These are phyloP conservation scores for Auxenochlorella pyrenoidosa DNA, from an alignment of 139 green algal genomes.

Conservation along the genomic window DNA sequence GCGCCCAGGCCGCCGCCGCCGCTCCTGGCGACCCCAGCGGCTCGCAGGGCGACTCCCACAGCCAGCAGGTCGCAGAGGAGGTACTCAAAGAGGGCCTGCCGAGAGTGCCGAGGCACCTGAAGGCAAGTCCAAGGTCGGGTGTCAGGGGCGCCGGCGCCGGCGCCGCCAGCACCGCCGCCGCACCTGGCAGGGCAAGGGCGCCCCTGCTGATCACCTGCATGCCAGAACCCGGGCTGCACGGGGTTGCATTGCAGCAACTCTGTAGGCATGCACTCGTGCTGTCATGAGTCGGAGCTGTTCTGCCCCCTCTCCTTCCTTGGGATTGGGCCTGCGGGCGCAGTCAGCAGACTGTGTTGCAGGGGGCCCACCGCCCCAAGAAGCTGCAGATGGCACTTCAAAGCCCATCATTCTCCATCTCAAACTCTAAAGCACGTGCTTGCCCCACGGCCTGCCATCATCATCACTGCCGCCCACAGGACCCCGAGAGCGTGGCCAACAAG, in stretches of 20 bases:
- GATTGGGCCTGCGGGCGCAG: too few species aligned
- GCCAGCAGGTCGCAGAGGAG: not conserved
- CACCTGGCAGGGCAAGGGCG: not conserved
- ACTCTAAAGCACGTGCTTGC: not conserved
- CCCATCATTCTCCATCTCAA: too few species aligned
- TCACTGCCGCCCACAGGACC: not conserved
- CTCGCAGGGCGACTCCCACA: not conserved
- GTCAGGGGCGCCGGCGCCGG: not conserved
- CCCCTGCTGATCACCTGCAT: too few species aligned
- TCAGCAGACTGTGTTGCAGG: too few species aligned
- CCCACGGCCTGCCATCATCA: too few species aligned
- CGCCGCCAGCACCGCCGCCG: not conserved
- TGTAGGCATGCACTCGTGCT: too few species aligned
- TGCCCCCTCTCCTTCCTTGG: too few species aligned
- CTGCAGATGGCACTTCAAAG: too few species aligned
- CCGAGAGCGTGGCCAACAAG: constrained; percentile 1
- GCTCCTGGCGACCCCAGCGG: not conserved
- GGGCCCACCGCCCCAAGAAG: too few species aligned
- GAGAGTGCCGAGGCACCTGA: not conserved
- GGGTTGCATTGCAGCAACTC: too few species aligned
- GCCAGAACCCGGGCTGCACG: too few species aligned
- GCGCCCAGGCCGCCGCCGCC: not conserved
- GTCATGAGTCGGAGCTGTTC: too few species aligned
- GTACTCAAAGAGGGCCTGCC: constrained; percentile 15
- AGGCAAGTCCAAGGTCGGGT: not conserved